A percentile compares a stretch with the other conserved stretches of the same genome.
These are phyloP conservation scores for Alternaria dauci DNA, from an alignment of 2,329 filamentous ascomycete genomes.

Conservation along the genomic window DNA sequence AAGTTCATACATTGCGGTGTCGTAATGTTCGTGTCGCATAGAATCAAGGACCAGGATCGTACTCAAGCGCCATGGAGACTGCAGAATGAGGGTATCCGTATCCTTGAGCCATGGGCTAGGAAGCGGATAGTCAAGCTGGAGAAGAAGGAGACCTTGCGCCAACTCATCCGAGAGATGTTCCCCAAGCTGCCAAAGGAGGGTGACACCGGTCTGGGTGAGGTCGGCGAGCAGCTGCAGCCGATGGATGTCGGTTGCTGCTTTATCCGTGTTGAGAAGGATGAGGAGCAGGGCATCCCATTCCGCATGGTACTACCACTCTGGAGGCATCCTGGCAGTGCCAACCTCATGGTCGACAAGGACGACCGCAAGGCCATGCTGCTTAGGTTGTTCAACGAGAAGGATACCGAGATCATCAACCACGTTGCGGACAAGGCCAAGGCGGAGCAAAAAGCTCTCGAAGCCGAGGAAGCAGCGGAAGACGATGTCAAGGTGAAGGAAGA, in stretches of 20 bases:
- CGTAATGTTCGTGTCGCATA: constrained; percentile 78
- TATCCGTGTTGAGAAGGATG: constrained; percentile 79
- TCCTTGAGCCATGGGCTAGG: constrained; percentile 90
- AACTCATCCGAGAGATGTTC: constrained; percentile 94
- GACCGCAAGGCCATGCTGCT: constrained; percentile 91
- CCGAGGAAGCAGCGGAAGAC: constrained; percentile 25
- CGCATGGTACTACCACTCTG: constrained; percentile 90
- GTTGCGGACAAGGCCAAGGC: constrained; percentile 46
- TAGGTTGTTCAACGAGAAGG: constrained; percentile 87
- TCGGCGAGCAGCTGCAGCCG: constrained; percentile 80
- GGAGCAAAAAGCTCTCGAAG: constrained; percentile 28
- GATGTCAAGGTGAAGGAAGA: constrained; percentile 14
- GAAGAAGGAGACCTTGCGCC: constrained; percentile 80
- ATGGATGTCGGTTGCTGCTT: constrained; percentile 92
- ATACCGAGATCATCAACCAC: constrained; percentile 70
- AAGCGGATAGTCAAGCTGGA: constrained; percentile 78
- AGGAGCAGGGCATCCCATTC: constrained; percentile 72
- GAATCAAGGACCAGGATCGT: constrained; percentile 95
- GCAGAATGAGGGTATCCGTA: constrained; percentile 90
- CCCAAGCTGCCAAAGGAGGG: constrained; percentile 80
- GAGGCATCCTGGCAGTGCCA: constrained; percentile 90
- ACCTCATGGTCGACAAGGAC: constrained; percentile 98
- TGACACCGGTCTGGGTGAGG: constrained; percentile 82
- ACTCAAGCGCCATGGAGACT: constrained; percentile 92
- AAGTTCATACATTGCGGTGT: constrained; percentile 97